Evolutionary conservation across 106 monocot species (phyloP).

Genomic region (Ottelia alismoides): DNA sequence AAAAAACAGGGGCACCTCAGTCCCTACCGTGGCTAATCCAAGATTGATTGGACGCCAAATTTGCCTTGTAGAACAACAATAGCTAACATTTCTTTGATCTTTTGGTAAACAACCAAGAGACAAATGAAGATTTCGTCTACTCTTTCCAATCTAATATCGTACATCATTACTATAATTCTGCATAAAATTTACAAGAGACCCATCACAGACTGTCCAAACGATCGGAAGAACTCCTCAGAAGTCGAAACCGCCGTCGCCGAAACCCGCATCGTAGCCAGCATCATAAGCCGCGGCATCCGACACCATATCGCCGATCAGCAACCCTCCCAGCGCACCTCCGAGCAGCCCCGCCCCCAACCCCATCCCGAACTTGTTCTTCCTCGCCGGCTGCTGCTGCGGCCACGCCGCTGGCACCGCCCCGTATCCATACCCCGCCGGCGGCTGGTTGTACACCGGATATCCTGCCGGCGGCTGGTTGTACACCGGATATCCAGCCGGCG

Average conservation of each 20-base stretch:
- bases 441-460: conserved; percentile 7
- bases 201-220: too few species aligned
- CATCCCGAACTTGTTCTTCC: conserved; percentile 21
- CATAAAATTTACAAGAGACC: too few species aligned
- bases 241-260: conserved; percentile 14
- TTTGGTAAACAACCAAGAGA: too few species aligned
- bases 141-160: too few species aligned
- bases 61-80: too few species aligned
- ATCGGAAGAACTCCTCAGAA: too few species aligned
- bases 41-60: too few species aligned
- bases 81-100: too few species aligned
- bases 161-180: too few species aligned
- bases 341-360: conserved; percentile 37
- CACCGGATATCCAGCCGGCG: conserved; percentile 7
- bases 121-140: too few species aligned
- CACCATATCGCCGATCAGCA: conserved; percentile 40
- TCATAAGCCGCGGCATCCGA: conserved; percentile 12
- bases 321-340: conserved; percentile 36
- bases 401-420: conserved; percentile 1
- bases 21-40: too few species aligned
- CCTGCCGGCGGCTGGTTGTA: neutral
- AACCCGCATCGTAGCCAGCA: conserved; percentile 14
- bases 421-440: conserved; percentile 16
- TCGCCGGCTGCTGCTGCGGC: conserved; percentile 7
- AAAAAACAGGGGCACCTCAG: too few species aligned